Base-by-base conservation (phyloP, 257 asterid species). In the Primulina tabacum region DNA sequence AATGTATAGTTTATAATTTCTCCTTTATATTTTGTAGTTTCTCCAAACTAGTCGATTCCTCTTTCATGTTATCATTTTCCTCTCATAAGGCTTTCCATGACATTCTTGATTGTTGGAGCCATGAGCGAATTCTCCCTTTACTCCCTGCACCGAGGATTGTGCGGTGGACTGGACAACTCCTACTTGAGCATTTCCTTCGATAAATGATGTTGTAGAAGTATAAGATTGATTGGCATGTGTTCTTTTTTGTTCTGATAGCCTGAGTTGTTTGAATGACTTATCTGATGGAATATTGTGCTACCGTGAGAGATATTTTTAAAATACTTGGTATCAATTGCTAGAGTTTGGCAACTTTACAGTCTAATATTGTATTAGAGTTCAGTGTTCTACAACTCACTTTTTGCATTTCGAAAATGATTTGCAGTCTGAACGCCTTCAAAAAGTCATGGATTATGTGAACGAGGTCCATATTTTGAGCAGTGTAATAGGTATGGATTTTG, bases 391-490 rank as follows among this genome's bases (percentile, higher is more conserved):
- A 53, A 65, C 66, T 52, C 62, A 14, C 28, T 17, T 50, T 17
- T 50, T 80, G 69, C 33, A 7, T 74, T 78, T 67, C 71, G 32
- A 14, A 50, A 50, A 6, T 68, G 28, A 32, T 78, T 61, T 73
- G 81, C 86, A 93, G 99, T 85, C 99, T 52, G 89, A 89, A 77
- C 92, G 97, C 20, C 81, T 91, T 74, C 86, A 88, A 71, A 93
- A 82, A 75, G 88, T 94, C 58, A 67, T 94, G 84, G 90, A 84
- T 73, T 82, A 65, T 67, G 97, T 91, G 61, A 91, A 87, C 52
- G 97, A 94, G 78, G 94, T 88, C 73, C 99, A 94, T 79, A 81
- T 88, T 28, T 85, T 94, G 77, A 83, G 95, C 68, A 77, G 89
- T 64, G 90, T 90, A 59, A 87, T 94, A 61, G 86, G 79, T 68